Evolutionary conservation across 2,329 filamentous ascomycete genomes (phyloP), one percentile per base, ranked within the genome.

Genomic region (Xylariaceae sp.): DNA sequence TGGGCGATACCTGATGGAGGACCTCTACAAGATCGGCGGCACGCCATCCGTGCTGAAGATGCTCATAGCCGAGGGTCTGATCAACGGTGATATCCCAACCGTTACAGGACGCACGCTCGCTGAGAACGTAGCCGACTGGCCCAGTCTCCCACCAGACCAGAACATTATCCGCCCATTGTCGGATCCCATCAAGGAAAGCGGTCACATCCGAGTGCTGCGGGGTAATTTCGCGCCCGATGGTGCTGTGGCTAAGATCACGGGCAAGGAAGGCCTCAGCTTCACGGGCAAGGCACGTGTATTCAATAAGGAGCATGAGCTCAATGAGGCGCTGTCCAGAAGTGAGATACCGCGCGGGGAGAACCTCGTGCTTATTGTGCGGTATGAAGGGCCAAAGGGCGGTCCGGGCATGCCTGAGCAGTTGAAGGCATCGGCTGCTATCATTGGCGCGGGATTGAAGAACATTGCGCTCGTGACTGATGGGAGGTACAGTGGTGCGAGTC

Each of bases 331-430:
- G 6, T 80, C 80, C 50, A 74, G 74, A 47, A 86, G 87, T 27
- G 69, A 78, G 48, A 87, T 90, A 46, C 81, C 83, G 0, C 83
- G 83, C 37, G 82, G 82, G 57, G 89, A 94, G 67, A 94, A 95
- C 67, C 79, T 95, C 11, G 92, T 96, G 26, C 76, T 96, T 31
- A 84, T 96, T 34, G 91, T 97, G 51, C 86, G 92, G 27, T 96
- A 96, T 69, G 92, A 97, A 70, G 92, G 92, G 0, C 92, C 92
- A 9, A 91, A 89, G 68, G 92, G 92, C 59, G 92, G 92, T 0
- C 92, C 92, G 0, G 92, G 92, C 43, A 97, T 97, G 92, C 92
- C 91, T 1, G 92, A 97, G 73, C 91, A 96, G 72, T 80, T 97
- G 44, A 90, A 88, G 69, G 89, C 92, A 8, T 88, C 83, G 55